These are phyloP conservation scores for Nicotiana paniculata DNA, from an alignment of 257 asterid species.

Conservation along the genomic window DNA sequence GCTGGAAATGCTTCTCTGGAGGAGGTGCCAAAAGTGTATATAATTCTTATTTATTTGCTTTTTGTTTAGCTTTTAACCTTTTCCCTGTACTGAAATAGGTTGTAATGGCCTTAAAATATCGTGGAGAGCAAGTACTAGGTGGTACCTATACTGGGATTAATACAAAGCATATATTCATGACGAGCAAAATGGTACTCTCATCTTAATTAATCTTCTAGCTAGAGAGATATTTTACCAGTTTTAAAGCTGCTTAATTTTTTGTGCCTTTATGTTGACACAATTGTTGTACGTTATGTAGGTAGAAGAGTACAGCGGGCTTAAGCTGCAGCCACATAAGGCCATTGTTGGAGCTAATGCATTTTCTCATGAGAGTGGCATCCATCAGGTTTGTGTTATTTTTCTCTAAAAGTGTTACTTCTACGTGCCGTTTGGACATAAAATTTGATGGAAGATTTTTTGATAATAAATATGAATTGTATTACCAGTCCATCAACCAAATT, in stretches of 20 bases:
- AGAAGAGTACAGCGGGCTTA: constrained; percentile 85
- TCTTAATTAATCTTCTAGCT: too few species aligned
- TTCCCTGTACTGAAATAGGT: constrained; percentile 32
- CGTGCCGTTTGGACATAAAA: too few species aligned
- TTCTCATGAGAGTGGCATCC: constrained; percentile 97
- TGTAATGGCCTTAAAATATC: constrained; percentile 69
- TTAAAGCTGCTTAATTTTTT: too few species aligned
- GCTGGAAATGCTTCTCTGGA: constrained; percentile 96
- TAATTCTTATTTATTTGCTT: too few species aligned
- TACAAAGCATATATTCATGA: constrained; percentile 59
- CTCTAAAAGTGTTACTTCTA: too few species aligned
- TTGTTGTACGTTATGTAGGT: constrained; percentile 40
- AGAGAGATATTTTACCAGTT: too few species aligned
- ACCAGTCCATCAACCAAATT: too few species aligned
- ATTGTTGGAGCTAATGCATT: constrained; percentile 96
- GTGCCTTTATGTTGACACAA: not conserved
- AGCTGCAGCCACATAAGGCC: constrained; percentile 90
- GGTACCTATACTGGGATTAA: constrained; percentile 82
- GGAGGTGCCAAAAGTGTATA: constrained; percentile 39
- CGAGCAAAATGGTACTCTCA: constrained; percentile 79
- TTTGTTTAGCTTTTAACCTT: too few species aligned
- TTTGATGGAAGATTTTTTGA: too few species aligned
- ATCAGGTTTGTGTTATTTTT: constrained; percentile 44
- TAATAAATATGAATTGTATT: too few species aligned
- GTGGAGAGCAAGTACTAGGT: constrained; percentile 11